Evolutionary conservation across 441 rosid species (phyloP).

Genomic region (Metrosideros polymorpha): DNA sequence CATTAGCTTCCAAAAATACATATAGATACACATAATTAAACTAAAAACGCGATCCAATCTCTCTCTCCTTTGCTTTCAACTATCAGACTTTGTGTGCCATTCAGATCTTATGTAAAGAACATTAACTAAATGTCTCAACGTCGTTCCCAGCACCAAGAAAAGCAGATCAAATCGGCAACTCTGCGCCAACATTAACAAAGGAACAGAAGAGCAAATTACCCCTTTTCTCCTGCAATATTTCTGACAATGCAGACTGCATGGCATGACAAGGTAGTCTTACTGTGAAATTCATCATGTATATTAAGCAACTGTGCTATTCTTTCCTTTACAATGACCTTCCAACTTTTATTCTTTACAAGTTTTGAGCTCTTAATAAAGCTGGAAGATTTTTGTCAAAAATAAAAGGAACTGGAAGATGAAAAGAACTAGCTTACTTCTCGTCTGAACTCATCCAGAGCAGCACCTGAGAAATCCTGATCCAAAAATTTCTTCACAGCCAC

Average conservation of each 20-base stretch:
- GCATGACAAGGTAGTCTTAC: not conserved
- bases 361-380: not conserved
- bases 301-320: not conserved
- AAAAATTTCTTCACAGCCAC: constrained; percentile 99
- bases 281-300: not conserved
- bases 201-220: not conserved
- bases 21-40: not conserved
- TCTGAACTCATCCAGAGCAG: constrained; percentile 92
- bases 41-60: not conserved
- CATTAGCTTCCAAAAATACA: not conserved
- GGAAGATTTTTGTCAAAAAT: not conserved
- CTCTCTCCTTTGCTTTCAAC: not conserved
- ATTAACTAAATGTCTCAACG: not conserved
- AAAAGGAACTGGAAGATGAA: not conserved
- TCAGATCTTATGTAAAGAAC: not conserved
- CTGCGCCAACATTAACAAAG: not conserved
- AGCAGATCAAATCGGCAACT: not conserved
- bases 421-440: constrained; percentile 71
- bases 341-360: not conserved
- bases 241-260: not conserved
- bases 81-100: not conserved
- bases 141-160: not conserved
- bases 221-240: no score
- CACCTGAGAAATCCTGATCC: constrained; percentile 99
- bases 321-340: not conserved